phyloP scores from a whole-genome alignment of 1,284 basidiomycete species.

The Cryptococcus sp. region DNA sequence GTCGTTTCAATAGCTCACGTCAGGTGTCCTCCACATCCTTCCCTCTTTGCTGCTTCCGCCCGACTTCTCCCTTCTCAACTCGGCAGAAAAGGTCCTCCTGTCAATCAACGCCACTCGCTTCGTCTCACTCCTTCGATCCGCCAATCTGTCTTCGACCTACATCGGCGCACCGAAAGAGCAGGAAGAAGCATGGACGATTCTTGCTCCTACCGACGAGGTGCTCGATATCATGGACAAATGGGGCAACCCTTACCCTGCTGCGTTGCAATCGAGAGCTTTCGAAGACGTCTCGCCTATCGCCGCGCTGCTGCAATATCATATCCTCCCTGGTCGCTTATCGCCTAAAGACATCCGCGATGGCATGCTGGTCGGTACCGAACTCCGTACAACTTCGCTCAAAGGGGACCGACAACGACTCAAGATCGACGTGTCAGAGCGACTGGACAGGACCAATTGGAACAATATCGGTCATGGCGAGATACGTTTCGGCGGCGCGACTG shows the following conservation, averaged over 20 bases:
- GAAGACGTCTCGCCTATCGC: conserved; percentile 34
- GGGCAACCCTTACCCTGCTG: background rate
- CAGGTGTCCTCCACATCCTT: conserved; percentile 80
- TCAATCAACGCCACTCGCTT: conserved; percentile 84
- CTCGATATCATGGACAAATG: conserved; percentile 48
- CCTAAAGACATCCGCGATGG: conserved; percentile 65
- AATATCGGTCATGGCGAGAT: conserved; percentile 53
- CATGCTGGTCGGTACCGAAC: conserved; percentile 70
- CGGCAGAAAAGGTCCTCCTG: conserved; percentile 73
- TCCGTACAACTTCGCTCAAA: conserved; percentile 62
- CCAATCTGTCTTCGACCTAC: conserved; percentile 61
- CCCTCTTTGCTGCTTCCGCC: conserved; percentile 74
- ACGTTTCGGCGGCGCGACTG: conserved; percentile 75
- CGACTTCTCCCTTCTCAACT: conserved; percentile 62
- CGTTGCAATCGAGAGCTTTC: conserved; percentile 5
- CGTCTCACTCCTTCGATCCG: conserved; percentile 78
- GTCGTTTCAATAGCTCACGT: background rate
- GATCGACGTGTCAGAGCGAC: conserved; percentile 55
- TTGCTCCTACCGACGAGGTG: conserved; percentile 86
- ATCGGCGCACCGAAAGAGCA: conserved; percentile 59
- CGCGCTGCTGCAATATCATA: conserved; percentile 62
- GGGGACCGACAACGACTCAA: conserved; percentile 66
- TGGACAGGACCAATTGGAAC: conserved; percentile 40
- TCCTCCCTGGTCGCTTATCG: conserved; percentile 70
- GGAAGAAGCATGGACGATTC: conserved; percentile 60